Base-by-base conservation (phyloP, 106 monocot genomes). In the Allium fistulosum region DNA sequence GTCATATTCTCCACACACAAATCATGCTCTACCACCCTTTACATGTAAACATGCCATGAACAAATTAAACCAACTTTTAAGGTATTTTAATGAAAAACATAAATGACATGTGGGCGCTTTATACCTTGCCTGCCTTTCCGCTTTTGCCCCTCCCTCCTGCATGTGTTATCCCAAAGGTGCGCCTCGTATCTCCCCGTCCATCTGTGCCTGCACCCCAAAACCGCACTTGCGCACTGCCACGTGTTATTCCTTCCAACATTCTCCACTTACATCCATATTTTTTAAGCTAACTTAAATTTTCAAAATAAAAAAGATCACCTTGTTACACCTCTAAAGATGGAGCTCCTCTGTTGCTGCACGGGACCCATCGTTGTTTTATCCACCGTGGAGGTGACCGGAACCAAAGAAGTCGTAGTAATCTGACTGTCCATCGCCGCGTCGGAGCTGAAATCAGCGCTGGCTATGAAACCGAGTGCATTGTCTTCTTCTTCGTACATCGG, bases 101-200 rank as follows among this genome's bases (percentile, higher is more conserved):
- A 22, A 0, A 22, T 22, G 22, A 22, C 22, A 1, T 22, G 22
- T 22, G 22, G 0, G 62, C 62, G 46, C 48, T 15, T 64, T 12
- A 10, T 67, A 94, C 90, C 94, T 84, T 94, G 94, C 28, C 90
- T 71, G 17, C 94, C 90, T 67, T 90, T 94, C 22, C 94, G 79
- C 66, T 82, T 94, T 59, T 90, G 86, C 14, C 94, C 94, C 65
- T 90, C 90, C 57, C 77, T 57, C 28, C 78, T 71, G 74, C 84
- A 90, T 65, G 82, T 87, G 84, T 94, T 94, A 48, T 94, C 94
- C 94, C 94, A 94, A 8, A 94, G 79, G 71, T 94, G 94, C 15
- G 94, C 94, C 72, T 94, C 94, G 58, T 87, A 94, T 47, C 94
- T 60, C 27, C 94, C 90, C 16, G 94, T 94, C 94, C 94, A 94